Conservation (phyloP, 23 red algal species). For the Gracilaria caudata region DNA sequence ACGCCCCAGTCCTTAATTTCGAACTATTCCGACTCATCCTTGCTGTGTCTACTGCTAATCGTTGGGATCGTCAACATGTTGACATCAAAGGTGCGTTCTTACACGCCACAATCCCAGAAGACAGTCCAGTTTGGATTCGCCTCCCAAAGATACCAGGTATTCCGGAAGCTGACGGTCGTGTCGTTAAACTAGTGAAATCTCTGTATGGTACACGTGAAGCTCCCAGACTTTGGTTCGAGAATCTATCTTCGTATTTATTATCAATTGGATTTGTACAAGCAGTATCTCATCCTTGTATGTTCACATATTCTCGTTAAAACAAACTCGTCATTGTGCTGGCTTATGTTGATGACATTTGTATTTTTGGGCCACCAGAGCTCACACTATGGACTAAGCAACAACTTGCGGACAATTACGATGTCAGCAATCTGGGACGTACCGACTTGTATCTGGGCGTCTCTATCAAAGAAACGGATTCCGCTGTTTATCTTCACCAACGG, state of each 20-base stretch:
- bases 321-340: neutral
- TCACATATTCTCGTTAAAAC: too few species aligned
- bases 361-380: conserved; percentile 4
- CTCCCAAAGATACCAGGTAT: conserved; percentile 13
- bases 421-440: conserved; percentile 25
- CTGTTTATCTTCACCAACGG: conserved; percentile 9
- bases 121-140: neutral
- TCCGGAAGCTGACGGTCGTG: neutral
- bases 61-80: conserved; percentile 9
- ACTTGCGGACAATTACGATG: conserved; percentile 12
- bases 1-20: conserved; percentile 7
- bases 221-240: neutral
- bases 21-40: conserved; percentile 20
- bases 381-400: neutral
- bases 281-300: too few species aligned
- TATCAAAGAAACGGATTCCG: neutral
- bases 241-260: too few species aligned
- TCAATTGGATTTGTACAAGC: too few species aligned
- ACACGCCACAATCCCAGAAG: neutral
- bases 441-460: conserved; percentile 23
- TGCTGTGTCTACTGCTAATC: neutral
- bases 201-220: neutral
- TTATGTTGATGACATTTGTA: conserved; percentile 13
- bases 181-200: neutral
- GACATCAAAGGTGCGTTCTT: conserved; percentile 34